These are phyloP conservation scores for Adansonia digitata DNA, from an alignment of 345 rosid genomes.

Conservation along the genomic window DNA sequence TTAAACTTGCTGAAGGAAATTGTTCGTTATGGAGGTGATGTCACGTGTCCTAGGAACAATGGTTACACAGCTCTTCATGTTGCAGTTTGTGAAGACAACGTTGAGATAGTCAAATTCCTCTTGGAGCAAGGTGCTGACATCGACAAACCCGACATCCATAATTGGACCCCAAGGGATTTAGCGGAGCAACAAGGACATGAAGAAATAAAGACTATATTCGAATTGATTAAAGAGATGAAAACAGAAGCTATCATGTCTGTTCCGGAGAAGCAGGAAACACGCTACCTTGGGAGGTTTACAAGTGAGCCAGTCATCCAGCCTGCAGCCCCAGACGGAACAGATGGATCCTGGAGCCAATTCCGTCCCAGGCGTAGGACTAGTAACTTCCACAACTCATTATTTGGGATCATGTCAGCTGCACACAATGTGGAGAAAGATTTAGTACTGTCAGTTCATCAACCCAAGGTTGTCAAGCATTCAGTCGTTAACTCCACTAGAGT, in stretches of 20 bases:
- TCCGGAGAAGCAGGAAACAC: slow-evolving; percentile 43
- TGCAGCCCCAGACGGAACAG: slow-evolving; percentile 23
- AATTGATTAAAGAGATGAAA: slow-evolving; percentile 28
- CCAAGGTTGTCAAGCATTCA: neutral
- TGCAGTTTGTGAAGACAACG: slow-evolving; percentile 73
- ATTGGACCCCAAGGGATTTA: slow-evolving; percentile 69
- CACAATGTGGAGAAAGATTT: slow-evolving; percentile 38
- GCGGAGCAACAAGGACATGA: slow-evolving; percentile 89
- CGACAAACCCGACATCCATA: slow-evolving; percentile 51
- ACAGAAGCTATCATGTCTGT: slow-evolving; percentile 28
- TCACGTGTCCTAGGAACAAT: slow-evolving; percentile 39
- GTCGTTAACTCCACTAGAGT: slow-evolving; percentile 40
- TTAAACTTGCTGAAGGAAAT: slow-evolving; percentile 61
- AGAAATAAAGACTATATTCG: slow-evolving; percentile 53
- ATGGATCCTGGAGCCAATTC: slow-evolving; percentile 37
- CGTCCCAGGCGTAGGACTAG: slow-evolving; percentile 55
- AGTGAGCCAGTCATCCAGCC: slow-evolving; percentile 67
- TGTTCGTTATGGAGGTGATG: slow-evolving; percentile 43
- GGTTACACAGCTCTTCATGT: slow-evolving; percentile 75
- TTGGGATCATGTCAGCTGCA: slow-evolving; percentile 67
- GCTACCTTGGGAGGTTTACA: slow-evolving; percentile 56
- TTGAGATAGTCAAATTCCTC: slow-evolving; percentile 62
- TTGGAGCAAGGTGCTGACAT: slow-evolving; percentile 59
- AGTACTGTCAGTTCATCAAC: slow-evolving; percentile 25
- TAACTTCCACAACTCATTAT: slow-evolving; percentile 63